Percentiles rank a stretch among this genome's conserved stretches.
phyloP scores from a whole-genome alignment of 257 asterid species.

The Datura wrightii region DNA sequence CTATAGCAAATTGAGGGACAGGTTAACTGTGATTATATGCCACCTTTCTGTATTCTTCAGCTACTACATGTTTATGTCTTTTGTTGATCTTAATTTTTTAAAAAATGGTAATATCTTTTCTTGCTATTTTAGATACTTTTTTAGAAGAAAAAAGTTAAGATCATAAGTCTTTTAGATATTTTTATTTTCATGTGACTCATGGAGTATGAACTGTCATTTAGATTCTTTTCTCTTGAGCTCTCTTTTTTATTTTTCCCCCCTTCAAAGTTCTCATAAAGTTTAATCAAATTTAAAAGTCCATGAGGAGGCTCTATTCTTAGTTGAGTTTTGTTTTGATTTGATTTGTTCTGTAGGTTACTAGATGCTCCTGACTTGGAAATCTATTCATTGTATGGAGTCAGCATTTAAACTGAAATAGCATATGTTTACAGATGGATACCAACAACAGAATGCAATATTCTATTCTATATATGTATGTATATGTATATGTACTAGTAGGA shows the following conservation, averaged over 20 bases:
- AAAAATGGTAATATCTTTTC: not conserved
- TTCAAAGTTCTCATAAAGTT: not conserved
- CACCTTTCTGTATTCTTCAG: no score
- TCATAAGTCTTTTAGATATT: not conserved
- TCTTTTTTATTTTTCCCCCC: not conserved
- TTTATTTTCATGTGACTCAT: not conserved
- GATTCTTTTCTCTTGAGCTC: not conserved
- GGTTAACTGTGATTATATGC: no score
- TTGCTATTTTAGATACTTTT: not conserved
- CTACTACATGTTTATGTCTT: no score
- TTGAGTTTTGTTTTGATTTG: not conserved
- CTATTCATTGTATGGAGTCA: constrained; percentile 73
- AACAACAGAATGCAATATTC: constrained; percentile 33
- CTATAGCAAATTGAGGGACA: no score
- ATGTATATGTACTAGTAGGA: no score
- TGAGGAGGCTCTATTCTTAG: no score
- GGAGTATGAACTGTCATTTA: not conserved
- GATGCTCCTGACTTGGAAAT: constrained; percentile 90
- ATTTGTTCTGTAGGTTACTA: constrained; percentile 60
- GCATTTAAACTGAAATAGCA: constrained; percentile 79
- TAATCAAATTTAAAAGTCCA: constrained; percentile 7
- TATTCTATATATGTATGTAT: no score
- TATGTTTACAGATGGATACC: constrained; percentile 65
- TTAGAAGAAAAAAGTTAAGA: not conserved
- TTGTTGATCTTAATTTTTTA: no score